phyloP scores from a whole-genome alignment of 192 early-diverging fungal species.

The Dissophora ornata region DNA sequence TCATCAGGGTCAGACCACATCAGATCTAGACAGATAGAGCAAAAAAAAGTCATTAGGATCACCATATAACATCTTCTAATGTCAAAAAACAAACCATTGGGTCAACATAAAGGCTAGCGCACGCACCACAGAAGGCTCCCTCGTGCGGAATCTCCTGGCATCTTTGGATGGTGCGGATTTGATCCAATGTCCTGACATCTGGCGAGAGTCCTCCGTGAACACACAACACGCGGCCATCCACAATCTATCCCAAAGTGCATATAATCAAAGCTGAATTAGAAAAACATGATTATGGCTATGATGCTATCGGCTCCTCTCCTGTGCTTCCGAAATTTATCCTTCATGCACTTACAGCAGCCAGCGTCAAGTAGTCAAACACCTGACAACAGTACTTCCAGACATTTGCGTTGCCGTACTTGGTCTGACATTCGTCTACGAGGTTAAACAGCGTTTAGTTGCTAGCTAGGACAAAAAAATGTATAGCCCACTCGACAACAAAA shows the following conservation, averaged over 20 bases:
- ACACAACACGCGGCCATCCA: conserved; percentile 93
- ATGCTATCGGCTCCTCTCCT: too few relatives aligned
- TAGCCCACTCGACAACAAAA: too few relatives aligned
- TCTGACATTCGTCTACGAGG: conserved; percentile 86
- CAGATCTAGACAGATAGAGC: conserved; percentile 70
- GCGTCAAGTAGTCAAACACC: conserved; percentile 91
- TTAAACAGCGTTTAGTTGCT: too few relatives aligned
- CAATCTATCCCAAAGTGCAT: conserved; percentile 77
- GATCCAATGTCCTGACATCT: conserved; percentile 92
- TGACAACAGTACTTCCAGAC: conserved; percentile 97
- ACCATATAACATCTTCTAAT: too few relatives aligned
- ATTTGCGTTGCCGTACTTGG: conserved; percentile 94
- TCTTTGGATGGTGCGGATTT: conserved; percentile 95
- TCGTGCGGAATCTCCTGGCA: conserved; percentile 96
- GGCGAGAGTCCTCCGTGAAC: conserved; percentile 95
- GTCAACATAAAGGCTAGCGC: not conserved
- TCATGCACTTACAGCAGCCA: conserved; percentile 92
- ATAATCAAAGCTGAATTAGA: too few relatives aligned
- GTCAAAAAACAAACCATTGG: conserved; percentile 10
- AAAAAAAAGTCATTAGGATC: conserved; percentile 1
- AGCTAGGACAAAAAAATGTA: too few relatives aligned
- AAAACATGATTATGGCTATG: too few relatives aligned
- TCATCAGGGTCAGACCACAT: conserved; percentile 99
- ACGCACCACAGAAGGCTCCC: conserved; percentile 84
- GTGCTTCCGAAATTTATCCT: too few relatives aligned